Conservation (phyloP, 1,139 yeast genomes). For the Dujonia santamariae region DNA sequence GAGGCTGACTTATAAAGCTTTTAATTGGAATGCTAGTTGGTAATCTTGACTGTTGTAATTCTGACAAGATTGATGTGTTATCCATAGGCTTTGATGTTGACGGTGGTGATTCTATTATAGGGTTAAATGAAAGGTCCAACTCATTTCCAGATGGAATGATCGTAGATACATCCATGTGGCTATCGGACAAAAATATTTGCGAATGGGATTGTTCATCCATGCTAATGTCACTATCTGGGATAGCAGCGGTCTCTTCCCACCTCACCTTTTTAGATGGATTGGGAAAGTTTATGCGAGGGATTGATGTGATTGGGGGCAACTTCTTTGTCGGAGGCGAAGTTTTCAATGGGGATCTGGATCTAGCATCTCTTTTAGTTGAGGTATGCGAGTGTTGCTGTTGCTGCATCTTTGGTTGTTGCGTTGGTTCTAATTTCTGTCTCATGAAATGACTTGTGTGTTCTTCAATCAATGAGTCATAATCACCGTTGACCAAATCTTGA, state of each 20-base stretch:
- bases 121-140: conserved; percentile 28
- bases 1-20: conserved; percentile 4
- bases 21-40: conserved; percentile 7
- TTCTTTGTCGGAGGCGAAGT: conserved; percentile 25
- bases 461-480: conserved; percentile 35
- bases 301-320: background rate
- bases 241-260: conserved; percentile 21
- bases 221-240: conserved; percentile 25
- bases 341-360: conserved; percentile 26
- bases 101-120: conserved; percentile 33
- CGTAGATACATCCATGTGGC: conserved; percentile 18
- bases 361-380: conserved; percentile 21
- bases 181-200: background rate
- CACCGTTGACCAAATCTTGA: conserved; percentile 33
- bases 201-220: conserved; percentile 23
- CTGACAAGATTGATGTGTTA: conserved; percentile 1
- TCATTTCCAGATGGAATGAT: conserved; percentile 30
- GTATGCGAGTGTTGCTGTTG: too few relatives aligned
- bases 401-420: conserved; percentile 6
- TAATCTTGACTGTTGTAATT: background rate
- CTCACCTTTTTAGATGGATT: conserved; percentile 29
- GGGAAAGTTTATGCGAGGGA: conserved; percentile 7
- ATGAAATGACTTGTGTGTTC: conserved; percentile 26
- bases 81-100: background rate
- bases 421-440: conserved; percentile 19